Conservation (phyloP, 192 early-diverging fungal genomes). For the Phlyctochytrium planicorne region DNA sequence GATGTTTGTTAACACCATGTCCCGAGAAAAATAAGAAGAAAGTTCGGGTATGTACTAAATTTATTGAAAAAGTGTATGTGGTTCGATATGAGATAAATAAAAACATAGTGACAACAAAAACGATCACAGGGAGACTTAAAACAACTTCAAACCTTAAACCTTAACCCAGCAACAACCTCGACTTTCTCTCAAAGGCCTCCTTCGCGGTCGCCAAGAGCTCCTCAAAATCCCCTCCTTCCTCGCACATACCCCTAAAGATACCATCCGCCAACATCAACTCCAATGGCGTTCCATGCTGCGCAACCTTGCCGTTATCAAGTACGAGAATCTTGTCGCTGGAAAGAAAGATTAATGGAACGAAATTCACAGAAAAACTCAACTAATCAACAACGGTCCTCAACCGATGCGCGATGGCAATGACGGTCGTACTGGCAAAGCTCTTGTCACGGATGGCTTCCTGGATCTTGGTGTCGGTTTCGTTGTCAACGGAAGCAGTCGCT, state of each 20-base stretch:
- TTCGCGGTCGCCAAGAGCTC: no score
- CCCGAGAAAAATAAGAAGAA: no score
- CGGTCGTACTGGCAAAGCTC: conserved; percentile 44
- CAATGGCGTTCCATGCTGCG: conserved; percentile 60
- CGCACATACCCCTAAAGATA: conserved; percentile 76
- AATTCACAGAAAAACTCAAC: background rate
- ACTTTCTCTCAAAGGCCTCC: no score
- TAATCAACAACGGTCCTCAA: conserved; percentile 59
- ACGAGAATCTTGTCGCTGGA: conserved; percentile 72
- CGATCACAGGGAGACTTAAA: no score
- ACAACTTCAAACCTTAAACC: no score
- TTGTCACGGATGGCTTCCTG: conserved; percentile 72
- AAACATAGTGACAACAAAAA: no score
- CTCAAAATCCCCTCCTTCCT: no score
- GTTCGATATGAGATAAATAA: no score
- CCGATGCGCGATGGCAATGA: conserved; percentile 74
- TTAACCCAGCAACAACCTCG: no score
- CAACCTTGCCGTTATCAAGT: conserved; percentile 67
- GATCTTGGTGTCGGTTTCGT: conserved; percentile 57
- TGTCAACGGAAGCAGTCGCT: conserved; percentile 61
- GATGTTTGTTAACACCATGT: no score
- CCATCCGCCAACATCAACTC: conserved; percentile 55
- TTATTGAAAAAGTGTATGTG: no score
- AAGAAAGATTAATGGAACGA: background rate
- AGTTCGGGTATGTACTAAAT: no score